These are phyloP conservation scores for Phaeophleospora eucalypticola DNA, from an alignment of 2,329 filamentous ascomycete species.

Conservation along the genomic window DNA sequence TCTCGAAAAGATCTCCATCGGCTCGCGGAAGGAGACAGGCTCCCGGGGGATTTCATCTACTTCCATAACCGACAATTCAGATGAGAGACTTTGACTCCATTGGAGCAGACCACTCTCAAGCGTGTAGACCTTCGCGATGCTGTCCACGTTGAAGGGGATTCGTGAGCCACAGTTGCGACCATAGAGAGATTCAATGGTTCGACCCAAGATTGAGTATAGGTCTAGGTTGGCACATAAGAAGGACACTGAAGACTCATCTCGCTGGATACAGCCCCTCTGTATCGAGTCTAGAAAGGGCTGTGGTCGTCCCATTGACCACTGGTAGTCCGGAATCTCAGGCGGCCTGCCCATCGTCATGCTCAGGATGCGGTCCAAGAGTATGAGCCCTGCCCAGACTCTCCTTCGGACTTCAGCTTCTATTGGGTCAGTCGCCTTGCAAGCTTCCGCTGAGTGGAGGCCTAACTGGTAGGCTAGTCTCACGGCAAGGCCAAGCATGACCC, in stretches of 20 bases:
- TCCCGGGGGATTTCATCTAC: not conserved
- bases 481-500: conserved; percentile 6
- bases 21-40: not conserved
- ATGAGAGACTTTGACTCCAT: conserved; percentile 1
- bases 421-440: conserved; percentile 3
- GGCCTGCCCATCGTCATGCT: conserved; percentile 10
- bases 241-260: conserved; percentile 1
- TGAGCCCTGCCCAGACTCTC: conserved; percentile 4
- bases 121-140: conserved; percentile 3
- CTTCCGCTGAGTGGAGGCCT: conserved; percentile 10
- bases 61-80: conserved; percentile 1
- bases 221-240: conserved; percentile 8
- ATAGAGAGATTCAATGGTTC: conserved; percentile 5
- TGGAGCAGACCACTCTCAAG: conserved; percentile 7
- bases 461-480: conserved; percentile 6
- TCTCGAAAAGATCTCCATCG: conserved; percentile 1
- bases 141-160: conserved; percentile 6
- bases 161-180: conserved; percentile 5
- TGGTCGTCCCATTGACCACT: not conserved
- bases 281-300: conserved; percentile 5
- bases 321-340: not conserved
- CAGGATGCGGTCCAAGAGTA: conserved; percentile 7
- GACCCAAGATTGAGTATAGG: conserved; percentile 3
- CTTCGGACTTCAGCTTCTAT: conserved; percentile 6
- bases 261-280: not conserved